A percentile compares a stretch with the other conserved stretches of the same genome.
Conservation (phyloP, 257 asterid species). For the Avicennia marina region DNA sequence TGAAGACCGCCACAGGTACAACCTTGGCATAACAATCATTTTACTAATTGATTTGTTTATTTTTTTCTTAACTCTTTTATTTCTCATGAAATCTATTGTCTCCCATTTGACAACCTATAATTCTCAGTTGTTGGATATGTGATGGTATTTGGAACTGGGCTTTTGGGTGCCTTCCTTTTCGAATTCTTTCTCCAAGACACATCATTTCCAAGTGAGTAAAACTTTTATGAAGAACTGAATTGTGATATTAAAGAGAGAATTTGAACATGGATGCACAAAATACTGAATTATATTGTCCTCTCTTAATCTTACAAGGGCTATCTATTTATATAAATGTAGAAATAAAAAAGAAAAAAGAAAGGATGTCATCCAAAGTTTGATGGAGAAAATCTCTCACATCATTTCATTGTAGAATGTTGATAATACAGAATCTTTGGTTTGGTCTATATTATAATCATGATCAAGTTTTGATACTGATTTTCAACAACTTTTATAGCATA, state of each 20-base stretch:
- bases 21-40: conserved; percentile 6
- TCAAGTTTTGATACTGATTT: too few relatives aligned
- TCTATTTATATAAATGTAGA: too few relatives aligned
- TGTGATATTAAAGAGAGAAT: neutral
- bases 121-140: conserved; percentile 83
- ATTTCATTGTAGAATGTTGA: too few relatives aligned
- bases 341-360: too few relatives aligned
- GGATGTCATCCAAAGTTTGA: too few relatives aligned
- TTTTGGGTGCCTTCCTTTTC: conserved; percentile 85
- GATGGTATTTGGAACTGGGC: conserved; percentile 83
- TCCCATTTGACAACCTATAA: conserved; percentile 16
- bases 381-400: too few relatives aligned
- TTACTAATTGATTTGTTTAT: neutral
- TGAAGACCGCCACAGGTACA: conserved; percentile 88
- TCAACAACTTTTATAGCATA: neutral
- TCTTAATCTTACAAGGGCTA: too few relatives aligned
- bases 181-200: conserved; percentile 81
- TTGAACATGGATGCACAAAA: neutral
- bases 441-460: too few relatives aligned
- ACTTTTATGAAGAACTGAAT: neutral
- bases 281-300: neutral
- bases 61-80: neutral
- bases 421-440: too few relatives aligned
- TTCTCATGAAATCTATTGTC: conserved; percentile 5
- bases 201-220: conserved; percentile 85